Evolutionary conservation across 176 grass and related monocot species (phyloP).

Genomic region (Melocanna baccifera): DNA sequence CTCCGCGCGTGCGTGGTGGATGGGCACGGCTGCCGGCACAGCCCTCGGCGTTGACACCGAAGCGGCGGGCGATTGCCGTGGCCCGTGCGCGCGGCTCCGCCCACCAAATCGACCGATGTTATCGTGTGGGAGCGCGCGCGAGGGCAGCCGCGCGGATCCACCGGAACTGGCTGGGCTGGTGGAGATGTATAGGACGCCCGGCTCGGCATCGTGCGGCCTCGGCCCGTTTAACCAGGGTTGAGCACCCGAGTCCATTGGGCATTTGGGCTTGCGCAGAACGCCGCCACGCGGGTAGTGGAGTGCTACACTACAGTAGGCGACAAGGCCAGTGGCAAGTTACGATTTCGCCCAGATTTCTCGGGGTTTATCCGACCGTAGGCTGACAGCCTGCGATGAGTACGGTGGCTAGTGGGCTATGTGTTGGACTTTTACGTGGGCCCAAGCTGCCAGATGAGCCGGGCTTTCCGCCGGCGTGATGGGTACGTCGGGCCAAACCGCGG

Average conservation of each 20-base stretch:
- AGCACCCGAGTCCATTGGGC: too few species aligned
- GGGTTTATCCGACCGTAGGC: background rate
- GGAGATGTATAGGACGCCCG: background rate
- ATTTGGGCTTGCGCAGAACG: too few species aligned
- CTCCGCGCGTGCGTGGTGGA: background rate
- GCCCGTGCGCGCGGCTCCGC: background rate
- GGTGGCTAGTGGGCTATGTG: background rate
- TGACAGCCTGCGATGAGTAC: too few species aligned
- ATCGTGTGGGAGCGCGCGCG: background rate
- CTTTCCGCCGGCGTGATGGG: background rate
- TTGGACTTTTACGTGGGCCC: background rate
- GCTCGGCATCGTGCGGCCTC: too few species aligned
- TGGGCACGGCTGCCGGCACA: background rate
- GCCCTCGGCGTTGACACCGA: background rate
- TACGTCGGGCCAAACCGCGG: background rate
- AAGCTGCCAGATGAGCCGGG: background rate
- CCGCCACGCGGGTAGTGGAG: too few species aligned
- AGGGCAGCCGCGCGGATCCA: background rate
- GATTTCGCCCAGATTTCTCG: background rate
- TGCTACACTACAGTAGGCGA: too few species aligned
- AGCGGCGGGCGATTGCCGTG: background rate
- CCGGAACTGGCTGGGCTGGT: background rate
- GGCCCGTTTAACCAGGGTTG: too few species aligned
- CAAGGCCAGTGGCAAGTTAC: too few species aligned
- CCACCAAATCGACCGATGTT: background rate